phyloP scores from a whole-genome alignment of 106 monocot species.

The Triglochin maritima region DNA sequence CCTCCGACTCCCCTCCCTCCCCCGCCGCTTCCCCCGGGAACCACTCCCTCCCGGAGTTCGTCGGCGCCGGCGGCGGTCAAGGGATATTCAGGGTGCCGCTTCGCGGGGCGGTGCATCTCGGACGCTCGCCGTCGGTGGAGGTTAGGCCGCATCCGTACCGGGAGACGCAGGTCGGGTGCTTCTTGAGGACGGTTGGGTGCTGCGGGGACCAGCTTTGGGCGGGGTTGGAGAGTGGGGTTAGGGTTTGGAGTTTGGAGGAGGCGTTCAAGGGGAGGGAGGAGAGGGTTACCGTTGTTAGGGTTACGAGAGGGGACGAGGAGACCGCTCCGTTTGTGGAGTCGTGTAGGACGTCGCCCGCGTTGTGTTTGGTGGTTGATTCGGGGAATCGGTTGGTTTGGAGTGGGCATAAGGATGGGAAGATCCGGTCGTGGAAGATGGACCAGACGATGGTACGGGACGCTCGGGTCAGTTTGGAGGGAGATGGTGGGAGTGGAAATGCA shows the following conservation, averaged over 20 bases:
- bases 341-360: constrained; percentile 28
- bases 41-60: constrained; percentile 59
- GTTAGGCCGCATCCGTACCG: constrained; percentile 79
- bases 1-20: not conserved
- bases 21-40: not conserved
- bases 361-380: constrained; percentile 58
- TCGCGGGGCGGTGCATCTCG: constrained; percentile 61
- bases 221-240: constrained; percentile 56
- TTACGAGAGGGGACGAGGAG: constrained; percentile 59
- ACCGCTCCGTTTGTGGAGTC: constrained; percentile 70
- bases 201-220: constrained; percentile 52
- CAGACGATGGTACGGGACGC: not conserved
- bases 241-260: constrained; percentile 49
- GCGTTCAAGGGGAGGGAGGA: constrained; percentile 28
- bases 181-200: constrained; percentile 53
- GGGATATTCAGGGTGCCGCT: constrained; percentile 72
- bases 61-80: constrained; percentile 49
- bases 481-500: not conserved
- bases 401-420: constrained; percentile 96
- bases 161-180: constrained; percentile 83
- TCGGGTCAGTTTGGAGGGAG: not conserved
- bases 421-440: constrained; percentile 74
- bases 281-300: not conserved
- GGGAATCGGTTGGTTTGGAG: constrained; percentile 64
- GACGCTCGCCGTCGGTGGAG: constrained; percentile 63